phyloP scores from a whole-genome alignment of 805 yeast species.

The Wickerhamiella spandovensis region DNA sequence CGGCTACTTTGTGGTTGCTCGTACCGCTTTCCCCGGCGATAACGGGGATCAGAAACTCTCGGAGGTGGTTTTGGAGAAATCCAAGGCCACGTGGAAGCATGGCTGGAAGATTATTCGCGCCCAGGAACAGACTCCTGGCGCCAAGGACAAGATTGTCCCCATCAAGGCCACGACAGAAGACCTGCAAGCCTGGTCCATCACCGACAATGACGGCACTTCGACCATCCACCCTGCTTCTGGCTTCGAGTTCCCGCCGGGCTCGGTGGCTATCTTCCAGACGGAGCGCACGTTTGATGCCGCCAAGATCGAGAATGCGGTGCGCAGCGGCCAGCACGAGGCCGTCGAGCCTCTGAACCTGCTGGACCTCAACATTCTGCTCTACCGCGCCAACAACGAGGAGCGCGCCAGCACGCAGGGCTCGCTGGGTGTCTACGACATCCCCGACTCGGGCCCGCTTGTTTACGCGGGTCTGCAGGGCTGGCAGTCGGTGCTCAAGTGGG shows the following conservation, averaged over 20 bases:
- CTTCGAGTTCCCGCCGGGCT: constrained; percentile 69
- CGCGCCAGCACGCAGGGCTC: constrained; percentile 60
- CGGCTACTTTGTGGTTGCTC: constrained; percentile 80
- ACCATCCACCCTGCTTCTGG: constrained; percentile 27
- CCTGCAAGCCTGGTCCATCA: constrained; percentile 38
- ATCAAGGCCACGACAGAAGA: constrained; percentile 51
- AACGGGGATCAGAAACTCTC: constrained; percentile 21
- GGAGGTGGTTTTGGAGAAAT: constrained; percentile 24
- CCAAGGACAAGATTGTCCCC: constrained; percentile 36
- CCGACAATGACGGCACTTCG: constrained; percentile 34
- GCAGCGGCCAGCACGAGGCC: constrained; percentile 66
- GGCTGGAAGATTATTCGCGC: constrained; percentile 39
- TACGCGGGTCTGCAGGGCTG: constrained; percentile 94
- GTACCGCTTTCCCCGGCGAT: constrained; percentile 55
- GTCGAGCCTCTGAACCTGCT: constrained; percentile 44
- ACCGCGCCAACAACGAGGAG: constrained; percentile 77
- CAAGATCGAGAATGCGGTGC: constrained; percentile 50
- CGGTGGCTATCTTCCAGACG: constrained; percentile 74
- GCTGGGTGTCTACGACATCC: constrained; percentile 63
- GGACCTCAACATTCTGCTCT: constrained; percentile 64
- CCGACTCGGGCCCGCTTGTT: constrained; percentile 56
- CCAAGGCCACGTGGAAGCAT: constrained; percentile 33
- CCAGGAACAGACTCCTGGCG: constrained; percentile 34
- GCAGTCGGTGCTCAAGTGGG: constrained; percentile 51
- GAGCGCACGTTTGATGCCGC: constrained; percentile 51